Percentiles rank a stretch among this genome's conserved stretches.
Evolutionary conservation across 768 basidiomycete species (phyloP).

Genomic region (Rhizopogon rudus): DNA sequence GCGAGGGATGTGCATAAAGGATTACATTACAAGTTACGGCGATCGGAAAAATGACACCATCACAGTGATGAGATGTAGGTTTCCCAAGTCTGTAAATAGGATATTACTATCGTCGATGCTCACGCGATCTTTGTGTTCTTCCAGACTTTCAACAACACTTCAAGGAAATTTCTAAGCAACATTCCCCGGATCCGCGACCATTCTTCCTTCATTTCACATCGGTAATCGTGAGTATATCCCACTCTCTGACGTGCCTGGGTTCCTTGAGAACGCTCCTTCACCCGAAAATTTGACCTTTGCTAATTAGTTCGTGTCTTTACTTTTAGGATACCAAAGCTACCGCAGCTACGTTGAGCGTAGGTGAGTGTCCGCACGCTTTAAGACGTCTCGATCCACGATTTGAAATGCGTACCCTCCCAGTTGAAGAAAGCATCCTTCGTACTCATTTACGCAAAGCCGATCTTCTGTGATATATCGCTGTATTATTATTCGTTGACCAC

Average conservation of each 20-base stretch:
- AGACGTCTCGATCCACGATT: not conserved
- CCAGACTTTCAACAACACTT: conserved; percentile 79
- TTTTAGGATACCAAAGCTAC: conserved; percentile 70
- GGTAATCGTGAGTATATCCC: conserved; percentile 55
- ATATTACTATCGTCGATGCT: conserved; percentile 2
- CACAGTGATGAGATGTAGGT: conserved; percentile 68
- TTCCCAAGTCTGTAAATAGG: conserved; percentile 2
- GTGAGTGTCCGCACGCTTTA: conserved; percentile 31
- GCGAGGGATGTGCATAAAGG: conserved; percentile 58
- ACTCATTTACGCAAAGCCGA: conserved; percentile 67
- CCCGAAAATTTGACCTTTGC: not conserved
- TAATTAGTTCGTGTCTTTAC: conserved; percentile 9
- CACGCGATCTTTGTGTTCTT: conserved; percentile 3
- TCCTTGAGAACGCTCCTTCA: not conserved
- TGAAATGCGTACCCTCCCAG: conserved; percentile 26
- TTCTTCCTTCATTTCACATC: conserved; percentile 75
- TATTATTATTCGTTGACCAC: conserved; percentile 1
- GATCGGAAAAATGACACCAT: conserved; percentile 65
- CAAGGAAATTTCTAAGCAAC: conserved; percentile 60
- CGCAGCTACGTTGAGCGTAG: conserved; percentile 62
- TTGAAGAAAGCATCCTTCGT: conserved; percentile 70
- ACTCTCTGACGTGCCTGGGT: conserved; percentile 5
- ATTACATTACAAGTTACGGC: conserved; percentile 70
- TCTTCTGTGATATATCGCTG: conserved; percentile 44
- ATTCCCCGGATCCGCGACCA: conserved; percentile 59